Conservation (phyloP, 1,284 basidiomycete genomes). For the Cutaneotrichosporon cutaneum region DNA sequence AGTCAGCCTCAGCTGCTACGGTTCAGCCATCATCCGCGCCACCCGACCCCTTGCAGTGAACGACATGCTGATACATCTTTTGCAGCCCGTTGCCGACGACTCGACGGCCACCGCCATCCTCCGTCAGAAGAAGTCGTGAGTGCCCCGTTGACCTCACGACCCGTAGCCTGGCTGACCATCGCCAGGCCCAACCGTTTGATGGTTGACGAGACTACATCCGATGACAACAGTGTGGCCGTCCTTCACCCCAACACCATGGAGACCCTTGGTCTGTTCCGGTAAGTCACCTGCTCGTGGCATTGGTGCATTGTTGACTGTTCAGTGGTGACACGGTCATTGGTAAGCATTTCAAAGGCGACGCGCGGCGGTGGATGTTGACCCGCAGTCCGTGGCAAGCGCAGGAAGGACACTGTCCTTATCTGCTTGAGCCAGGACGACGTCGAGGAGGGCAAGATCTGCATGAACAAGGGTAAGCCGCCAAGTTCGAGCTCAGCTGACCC, state of each 20-base stretch:
- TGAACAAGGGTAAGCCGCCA: slow-evolving; percentile 74
- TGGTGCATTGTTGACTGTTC: slow-evolving; percentile 9
- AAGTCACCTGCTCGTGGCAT: slow-evolving; percentile 30
- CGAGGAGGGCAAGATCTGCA: slow-evolving; percentile 94
- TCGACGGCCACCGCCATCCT: slow-evolving; percentile 84
- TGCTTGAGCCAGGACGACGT: slow-evolving; percentile 93
- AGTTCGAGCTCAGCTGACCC: slow-evolving; percentile 1
- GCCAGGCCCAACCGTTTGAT: slow-evolving; percentile 86
- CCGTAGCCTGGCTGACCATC: slow-evolving; percentile 16
- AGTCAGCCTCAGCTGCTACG: neutral
- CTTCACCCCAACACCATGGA: slow-evolving; percentile 98
- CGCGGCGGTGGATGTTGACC: slow-evolving; percentile 35
- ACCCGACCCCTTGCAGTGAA: neutral
- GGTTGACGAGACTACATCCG: slow-evolving; percentile 84
- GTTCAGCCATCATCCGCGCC: neutral
- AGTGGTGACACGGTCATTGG: slow-evolving; percentile 50
- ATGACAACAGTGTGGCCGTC: slow-evolving; percentile 87
- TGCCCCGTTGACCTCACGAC: slow-evolving; percentile 29
- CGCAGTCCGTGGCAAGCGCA: slow-evolving; percentile 76
- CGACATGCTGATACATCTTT: neutral
- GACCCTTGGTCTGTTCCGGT: slow-evolving; percentile 88
- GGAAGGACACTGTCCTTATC: slow-evolving; percentile 92
- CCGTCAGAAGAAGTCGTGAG: slow-evolving; percentile 92
- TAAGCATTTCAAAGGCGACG: slow-evolving; percentile 17
- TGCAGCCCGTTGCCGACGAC: slow-evolving; percentile 43